Percentiles rank a stretch among this genome's conserved stretches.
phyloP scores from a whole-genome alignment of 2,329 filamentous ascomycete species.

The Erysiphe pulchra region DNA sequence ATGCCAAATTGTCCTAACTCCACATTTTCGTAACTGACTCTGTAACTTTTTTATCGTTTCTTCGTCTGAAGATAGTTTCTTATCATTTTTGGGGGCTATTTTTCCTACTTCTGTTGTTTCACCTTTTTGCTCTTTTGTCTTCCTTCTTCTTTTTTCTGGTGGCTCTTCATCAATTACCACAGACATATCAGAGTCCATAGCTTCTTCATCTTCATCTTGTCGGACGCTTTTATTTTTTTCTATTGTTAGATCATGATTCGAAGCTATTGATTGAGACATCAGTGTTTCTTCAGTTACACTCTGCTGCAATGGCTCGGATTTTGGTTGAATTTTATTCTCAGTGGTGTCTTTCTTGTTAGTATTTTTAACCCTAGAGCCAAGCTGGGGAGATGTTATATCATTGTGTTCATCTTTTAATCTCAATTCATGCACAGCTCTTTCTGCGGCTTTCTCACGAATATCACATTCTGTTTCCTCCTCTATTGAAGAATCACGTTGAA shows the following conservation, averaged over 20 bases:
- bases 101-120: not conserved
- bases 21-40: conserved; percentile 67
- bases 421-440: too few species aligned
- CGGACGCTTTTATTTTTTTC: not conserved
- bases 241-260: not conserved
- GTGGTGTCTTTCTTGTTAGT: too few species aligned
- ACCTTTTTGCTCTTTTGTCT: conserved; percentile 12
- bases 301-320: too few species aligned
- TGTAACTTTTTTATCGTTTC: conserved; percentile 75
- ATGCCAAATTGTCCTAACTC: conserved; percentile 76
- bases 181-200: conserved; percentile 1
- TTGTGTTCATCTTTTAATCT: too few species aligned
- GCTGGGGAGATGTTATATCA: too few species aligned
- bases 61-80: conserved; percentile 23
- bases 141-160: conserved; percentile 25
- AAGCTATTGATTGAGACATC: too few species aligned
- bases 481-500: too few species aligned
- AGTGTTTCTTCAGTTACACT: too few species aligned
- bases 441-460: too few species aligned
- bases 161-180: conserved; percentile 48
- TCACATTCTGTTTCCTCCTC: too few species aligned
- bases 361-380: too few species aligned
- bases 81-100: not conserved
- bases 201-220: not conserved
- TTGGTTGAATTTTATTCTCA: too few species aligned